These are phyloP conservation scores for Pseudogymnoascus verrucosus DNA, from an alignment of 2,329 filamentous ascomycete species.

Conservation along the genomic window DNA sequence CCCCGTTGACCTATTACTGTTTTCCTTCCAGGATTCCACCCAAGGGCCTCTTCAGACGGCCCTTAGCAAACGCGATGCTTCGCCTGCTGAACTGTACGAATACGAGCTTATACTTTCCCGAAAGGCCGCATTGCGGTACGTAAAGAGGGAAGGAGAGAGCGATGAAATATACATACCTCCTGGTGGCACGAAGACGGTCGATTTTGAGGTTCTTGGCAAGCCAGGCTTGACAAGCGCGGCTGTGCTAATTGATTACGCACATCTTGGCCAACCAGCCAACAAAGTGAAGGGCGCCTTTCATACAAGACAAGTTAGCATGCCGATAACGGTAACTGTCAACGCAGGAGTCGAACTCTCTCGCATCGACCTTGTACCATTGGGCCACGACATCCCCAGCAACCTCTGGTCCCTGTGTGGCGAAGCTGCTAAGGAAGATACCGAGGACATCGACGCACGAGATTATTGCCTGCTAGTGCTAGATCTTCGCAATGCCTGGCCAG, in stretches of 20 bases:
- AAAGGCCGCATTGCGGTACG: slow-evolving; percentile 58
- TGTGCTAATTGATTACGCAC: slow-evolving; percentile 80
- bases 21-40: slow-evolving; percentile 85
- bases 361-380: slow-evolving; percentile 70
- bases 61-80: slow-evolving; percentile 66
- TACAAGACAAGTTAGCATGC: slow-evolving; percentile 73
- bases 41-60: slow-evolving; percentile 69
- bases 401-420: slow-evolving; percentile 46
- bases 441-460: slow-evolving; percentile 44
- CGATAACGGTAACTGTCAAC: slow-evolving; percentile 83
- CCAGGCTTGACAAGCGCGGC: slow-evolving; percentile 71
- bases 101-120: slow-evolving; percentile 71
- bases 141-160: slow-evolving; percentile 42
- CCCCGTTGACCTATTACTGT: slow-evolving; percentile 73
- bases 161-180: slow-evolving; percentile 52
- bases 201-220: slow-evolving; percentile 79
- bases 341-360: slow-evolving; percentile 76
- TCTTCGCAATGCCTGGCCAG: slow-evolving; percentile 84
- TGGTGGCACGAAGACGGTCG: slow-evolving; percentile 60
- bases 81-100: slow-evolving; percentile 74
- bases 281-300: slow-evolving; percentile 69
- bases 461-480: slow-evolving; percentile 77
- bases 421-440: slow-evolving; percentile 19
- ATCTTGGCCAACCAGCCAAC: slow-evolving; percentile 61
- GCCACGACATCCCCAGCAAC: slow-evolving; percentile 53